Percentiles rank a stretch among this genome's conserved stretches.
Conservation (phyloP, 2,329 filamentous ascomycete genomes). For the Alternaria sp. region DNA sequence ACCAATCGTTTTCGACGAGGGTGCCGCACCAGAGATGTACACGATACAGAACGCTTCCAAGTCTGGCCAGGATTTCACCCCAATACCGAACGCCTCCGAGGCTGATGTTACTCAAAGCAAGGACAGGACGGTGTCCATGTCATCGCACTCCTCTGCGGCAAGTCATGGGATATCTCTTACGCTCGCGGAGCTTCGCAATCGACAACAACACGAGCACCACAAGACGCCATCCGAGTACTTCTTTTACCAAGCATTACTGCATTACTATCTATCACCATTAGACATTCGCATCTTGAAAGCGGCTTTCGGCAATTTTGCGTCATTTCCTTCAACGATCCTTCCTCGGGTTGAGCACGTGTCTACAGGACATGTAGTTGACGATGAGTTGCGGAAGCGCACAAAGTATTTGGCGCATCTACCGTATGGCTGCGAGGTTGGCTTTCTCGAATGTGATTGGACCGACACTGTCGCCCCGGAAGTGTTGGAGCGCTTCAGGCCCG, state of each 20-base stretch:
- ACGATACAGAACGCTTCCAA: conserved; percentile 57
- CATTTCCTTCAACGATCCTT: conserved; percentile 85
- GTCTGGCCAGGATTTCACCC: conserved; percentile 54
- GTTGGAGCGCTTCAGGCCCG: conserved; percentile 76
- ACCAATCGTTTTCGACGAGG: conserved; percentile 60
- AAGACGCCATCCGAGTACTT: conserved; percentile 69
- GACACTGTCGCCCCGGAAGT: conserved; percentile 81
- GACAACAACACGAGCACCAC: conserved; percentile 57
- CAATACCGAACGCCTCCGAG: conserved; percentile 17
- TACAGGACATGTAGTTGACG: conserved; percentile 86
- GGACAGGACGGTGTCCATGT: conserved; percentile 40
- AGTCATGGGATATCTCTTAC: conserved; percentile 52
- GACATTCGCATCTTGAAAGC: conserved; percentile 93
- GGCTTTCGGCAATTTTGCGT: conserved; percentile 82
- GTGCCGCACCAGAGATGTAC: conserved; percentile 63
- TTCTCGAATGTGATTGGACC: conserved; percentile 94
- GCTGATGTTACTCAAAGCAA: conserved; percentile 9
- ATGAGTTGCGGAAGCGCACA: conserved; percentile 80
- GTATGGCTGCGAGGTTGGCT: conserved; percentile 88
- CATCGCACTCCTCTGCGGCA: conserved; percentile 43
- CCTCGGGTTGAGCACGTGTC: conserved; percentile 90
- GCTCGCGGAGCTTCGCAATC: conserved; percentile 57
- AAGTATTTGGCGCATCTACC: conserved; percentile 90
- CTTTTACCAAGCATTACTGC: conserved; percentile 87
- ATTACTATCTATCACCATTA: conserved; percentile 88